Percentiles rank a stretch among this genome's conserved stretches.
phyloP scores from a whole-genome alignment of 2,329 filamentous ascomycete species.

The Calonectria hongkongensis region DNA sequence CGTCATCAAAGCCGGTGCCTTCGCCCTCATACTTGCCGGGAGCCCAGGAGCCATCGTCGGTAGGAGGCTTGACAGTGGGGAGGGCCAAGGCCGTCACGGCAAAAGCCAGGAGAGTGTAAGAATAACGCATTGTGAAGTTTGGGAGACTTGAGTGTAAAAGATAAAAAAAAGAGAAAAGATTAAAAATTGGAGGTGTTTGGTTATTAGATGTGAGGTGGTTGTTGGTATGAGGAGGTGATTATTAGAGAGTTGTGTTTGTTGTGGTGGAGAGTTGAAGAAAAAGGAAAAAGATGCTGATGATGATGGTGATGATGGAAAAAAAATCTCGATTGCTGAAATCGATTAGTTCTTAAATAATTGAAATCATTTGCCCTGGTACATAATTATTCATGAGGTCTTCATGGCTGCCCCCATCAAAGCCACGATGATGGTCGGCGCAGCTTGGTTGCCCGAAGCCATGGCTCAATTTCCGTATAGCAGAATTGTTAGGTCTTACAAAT shows the following conservation, averaged over 20 bases:
- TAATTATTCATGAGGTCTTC: background rate
- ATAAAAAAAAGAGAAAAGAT: background rate
- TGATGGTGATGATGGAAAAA: background rate
- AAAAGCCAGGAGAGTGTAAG: conserved; percentile 14
- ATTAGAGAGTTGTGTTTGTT: background rate
- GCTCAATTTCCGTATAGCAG: background rate
- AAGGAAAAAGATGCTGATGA: background rate
- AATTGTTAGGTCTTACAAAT: background rate
- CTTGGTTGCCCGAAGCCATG: background rate
- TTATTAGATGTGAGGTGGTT: background rate
- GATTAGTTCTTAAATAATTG: background rate
- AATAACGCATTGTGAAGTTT: conserved; percentile 11
- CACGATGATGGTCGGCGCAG: conserved; percentile 7
- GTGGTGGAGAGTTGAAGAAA: background rate
- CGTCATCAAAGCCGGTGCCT: background rate
- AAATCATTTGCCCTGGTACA: background rate
- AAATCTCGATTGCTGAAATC: background rate
- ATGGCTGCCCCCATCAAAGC: background rate
- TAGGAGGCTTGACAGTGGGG: background rate
- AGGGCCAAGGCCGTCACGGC: conserved; percentile 15
- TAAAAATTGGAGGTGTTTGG: no score
- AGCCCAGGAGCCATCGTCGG: conserved; percentile 16
- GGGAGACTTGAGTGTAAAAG: background rate
- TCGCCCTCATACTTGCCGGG: conserved; percentile 20
- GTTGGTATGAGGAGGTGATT: background rate